Base-by-base conservation (phyloP, 306 rosid genomes). In the Lotus japonicus region DNA sequence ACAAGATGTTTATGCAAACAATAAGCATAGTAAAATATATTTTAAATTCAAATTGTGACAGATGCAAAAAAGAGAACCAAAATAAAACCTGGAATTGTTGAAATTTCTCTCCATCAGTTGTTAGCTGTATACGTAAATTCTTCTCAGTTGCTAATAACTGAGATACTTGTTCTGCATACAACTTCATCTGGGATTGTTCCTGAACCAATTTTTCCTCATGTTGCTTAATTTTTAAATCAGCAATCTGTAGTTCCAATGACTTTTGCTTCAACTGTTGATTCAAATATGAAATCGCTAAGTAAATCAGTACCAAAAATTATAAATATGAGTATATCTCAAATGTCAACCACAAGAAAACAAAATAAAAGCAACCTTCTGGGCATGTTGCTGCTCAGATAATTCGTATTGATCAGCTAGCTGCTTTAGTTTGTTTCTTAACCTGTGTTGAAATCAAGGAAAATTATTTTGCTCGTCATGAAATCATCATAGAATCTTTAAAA, bases 91-190 rank as follows among this genome's bases (percentile, higher is more conserved):
- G 98, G 73, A 92, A 92, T 73, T 88, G 98, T 86, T 88, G 92
- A 72, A 90, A 90, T 35, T 92, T 92, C 76, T 90, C 97, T 74
- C 98, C 98, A 82, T 90, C 98, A 56, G 98, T 84, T 33, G 97
- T 84, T 79, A 88, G 82, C 80, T 90, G 97, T 68, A 82, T 59
- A 52, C 89, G 94, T 74, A 92, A 84, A 75, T 79, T 85, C 83
- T 85, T 92, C 79, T 92, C 98, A 12, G 94, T 92, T 60, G 89
- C 71, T 75, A 88, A 79, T 76, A 90, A 77, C 49, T 86, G 97
- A 77, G 97, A 86, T 54, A 92, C 88, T 75, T 92, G 97, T 73
- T 92, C 97, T 6, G 91, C 98, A 85, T 90, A 89, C 85, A 86
- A 9, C 76, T 86, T 92, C 73, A 88, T 92, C 84, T 86, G 97